These are phyloP conservation scores for Chrysoporthe puriensis DNA, from an alignment of 2,329 filamentous ascomycete species.

Conservation along the genomic window DNA sequence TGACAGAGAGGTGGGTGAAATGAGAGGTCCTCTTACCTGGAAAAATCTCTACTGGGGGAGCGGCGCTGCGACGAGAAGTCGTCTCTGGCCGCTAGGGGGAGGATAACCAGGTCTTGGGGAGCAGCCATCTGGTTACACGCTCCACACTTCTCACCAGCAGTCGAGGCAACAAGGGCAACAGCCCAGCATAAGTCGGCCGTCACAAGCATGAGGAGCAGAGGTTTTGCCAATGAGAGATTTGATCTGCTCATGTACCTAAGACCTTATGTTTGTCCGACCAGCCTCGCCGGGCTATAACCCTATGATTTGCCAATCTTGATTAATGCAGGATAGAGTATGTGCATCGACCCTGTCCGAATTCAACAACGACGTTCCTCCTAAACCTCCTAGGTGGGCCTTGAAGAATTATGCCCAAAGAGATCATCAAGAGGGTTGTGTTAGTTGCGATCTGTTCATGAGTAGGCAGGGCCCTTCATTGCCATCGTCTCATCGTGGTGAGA, in stretches of 20 bases:
- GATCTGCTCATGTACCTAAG: conserved; percentile 28
- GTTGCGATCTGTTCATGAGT: conserved; percentile 11
- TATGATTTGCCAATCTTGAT: conserved; percentile 1
- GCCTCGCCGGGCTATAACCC: conserved; percentile 13
- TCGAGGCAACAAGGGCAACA: background rate
- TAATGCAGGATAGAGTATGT: conserved; percentile 2
- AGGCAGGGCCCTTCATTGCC: background rate
- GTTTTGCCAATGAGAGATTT: conserved; percentile 25
- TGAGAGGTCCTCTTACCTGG: conserved; percentile 6
- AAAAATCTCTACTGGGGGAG: background rate
- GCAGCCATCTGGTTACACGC: background rate
- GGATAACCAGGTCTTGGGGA: background rate
- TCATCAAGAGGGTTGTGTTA: background rate
- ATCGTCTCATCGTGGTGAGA: background rate
- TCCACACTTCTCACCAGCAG: background rate
- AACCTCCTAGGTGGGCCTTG: background rate
- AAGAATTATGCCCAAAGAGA: background rate
- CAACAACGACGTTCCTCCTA: background rate
- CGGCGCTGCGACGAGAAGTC: background rate
- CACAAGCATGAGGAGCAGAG: conserved; percentile 25
- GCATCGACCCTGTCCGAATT: conserved; percentile 2
- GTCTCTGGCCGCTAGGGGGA: background rate
- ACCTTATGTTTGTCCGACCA: conserved; percentile 21
- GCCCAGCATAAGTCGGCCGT: conserved; percentile 16
- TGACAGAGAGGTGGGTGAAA: background rate